Percentiles rank a stretch among this genome's conserved stretches.
These are phyloP conservation scores for Lasiosphaeris hirsuta DNA, from an alignment of 495 filamentous ascomycete species.

Conservation along the genomic window DNA sequence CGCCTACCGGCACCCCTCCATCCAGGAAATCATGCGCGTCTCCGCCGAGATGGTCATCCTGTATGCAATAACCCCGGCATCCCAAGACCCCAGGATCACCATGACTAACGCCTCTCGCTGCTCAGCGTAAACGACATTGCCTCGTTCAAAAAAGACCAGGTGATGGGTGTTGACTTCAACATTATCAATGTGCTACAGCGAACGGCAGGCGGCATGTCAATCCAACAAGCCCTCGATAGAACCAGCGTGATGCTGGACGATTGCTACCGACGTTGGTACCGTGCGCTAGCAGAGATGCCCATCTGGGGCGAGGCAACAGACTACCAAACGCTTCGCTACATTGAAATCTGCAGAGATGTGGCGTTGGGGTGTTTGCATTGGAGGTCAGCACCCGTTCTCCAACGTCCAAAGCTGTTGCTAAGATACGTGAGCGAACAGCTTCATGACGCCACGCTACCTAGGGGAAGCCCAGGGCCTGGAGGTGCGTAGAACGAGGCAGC, in stretches of 20 bases:
- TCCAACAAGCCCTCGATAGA: constrained; percentile 5
- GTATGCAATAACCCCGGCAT: not conserved
- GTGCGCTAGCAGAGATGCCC: constrained; percentile 8
- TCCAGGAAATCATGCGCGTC: constrained; percentile 12
- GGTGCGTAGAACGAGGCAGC: not conserved
- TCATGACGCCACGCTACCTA: constrained; percentile 8
- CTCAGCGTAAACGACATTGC: constrained; percentile 9
- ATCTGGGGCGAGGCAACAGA: constrained; percentile 9
- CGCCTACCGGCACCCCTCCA: constrained; percentile 6
- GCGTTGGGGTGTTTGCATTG: constrained; percentile 12
- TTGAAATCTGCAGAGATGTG: constrained; percentile 7
- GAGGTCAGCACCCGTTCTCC: not conserved
- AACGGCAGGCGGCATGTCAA: not conserved
- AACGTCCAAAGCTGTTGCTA: not conserved
- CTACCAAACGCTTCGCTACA: constrained; percentile 4
- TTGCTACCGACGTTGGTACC: constrained; percentile 13
- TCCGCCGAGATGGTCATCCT: constrained; percentile 14
- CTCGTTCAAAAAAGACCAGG: constrained; percentile 2
- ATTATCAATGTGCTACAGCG: constrained; percentile 4
- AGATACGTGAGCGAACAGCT: not conserved
- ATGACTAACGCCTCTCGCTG: not conserved
- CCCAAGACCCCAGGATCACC: too few relatives aligned
- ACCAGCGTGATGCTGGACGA: constrained; percentile 2
- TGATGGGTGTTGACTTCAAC: constrained; percentile 7
- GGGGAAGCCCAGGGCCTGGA: constrained; percentile 5